Base-by-base conservation (phyloP, 176 grass and related monocot species). In the Pharus latifolius region DNA sequence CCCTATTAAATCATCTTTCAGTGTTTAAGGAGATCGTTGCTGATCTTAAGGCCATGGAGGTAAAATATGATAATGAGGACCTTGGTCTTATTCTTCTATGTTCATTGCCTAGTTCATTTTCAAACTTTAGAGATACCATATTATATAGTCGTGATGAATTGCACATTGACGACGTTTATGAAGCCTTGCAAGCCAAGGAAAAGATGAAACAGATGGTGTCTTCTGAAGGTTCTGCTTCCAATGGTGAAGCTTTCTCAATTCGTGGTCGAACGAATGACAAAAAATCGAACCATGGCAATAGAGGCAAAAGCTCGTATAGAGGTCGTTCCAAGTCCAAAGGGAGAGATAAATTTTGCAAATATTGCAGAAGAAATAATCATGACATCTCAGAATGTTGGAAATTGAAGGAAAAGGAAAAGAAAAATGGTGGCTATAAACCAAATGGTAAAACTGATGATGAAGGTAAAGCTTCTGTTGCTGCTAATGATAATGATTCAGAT, bases 11-110 rank as follows among this genome's bases (percentile, higher is more conserved):
- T 13, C 32, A 73, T 9, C 2, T 24, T 16, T 49, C 40, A 13
- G 33, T 59, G 6, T 59, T 43, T 28, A 59, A 48, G 2, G 4
- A 29, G 37, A 7, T 73, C 27, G 14, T 73, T 5, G 42, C 53
- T 57, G 49, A 59, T 37, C 22, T 77, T 10, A 58, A 64, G 37
- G 41, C 0, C 3, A 25, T n/a, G 3, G 58, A 9, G 29, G 49
- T 65, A 53, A 77, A 77, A 42, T 17, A 49, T 29, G 60, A 77
- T 11, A 52, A 74, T 46, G 70, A 74, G 17, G 70, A 74, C 42
- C 7, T 59, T 40, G 52, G 32, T 8, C 7, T 74, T 8, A 5
- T 74, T 11, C n/a, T 74, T 9, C 45, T 74, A 14, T 74, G 33
- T 8, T 50, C 19, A 3, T 33, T 65, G 31, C 19, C 34, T 22